Evolutionary conservation across 1,284 basidiomycete genomes (phyloP), one percentile per base, ranked within the genome.

Genomic region (Ceratobasidium sp.): DNA sequence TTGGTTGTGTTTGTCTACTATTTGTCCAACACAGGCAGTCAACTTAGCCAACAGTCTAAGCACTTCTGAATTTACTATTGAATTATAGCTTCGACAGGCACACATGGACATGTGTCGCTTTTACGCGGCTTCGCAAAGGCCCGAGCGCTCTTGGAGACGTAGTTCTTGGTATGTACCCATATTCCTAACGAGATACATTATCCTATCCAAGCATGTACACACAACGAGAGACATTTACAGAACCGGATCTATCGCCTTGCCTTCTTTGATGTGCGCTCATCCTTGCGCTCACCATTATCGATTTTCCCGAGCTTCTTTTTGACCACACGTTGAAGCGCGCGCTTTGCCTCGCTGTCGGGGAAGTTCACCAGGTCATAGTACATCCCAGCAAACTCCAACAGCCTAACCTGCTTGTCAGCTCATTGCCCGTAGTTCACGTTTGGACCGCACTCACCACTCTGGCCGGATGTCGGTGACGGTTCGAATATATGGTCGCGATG

Each of bases 381-480:
- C 37, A 83, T 82, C 0, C 89, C 84, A 0, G 96, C 95, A 80
- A 88, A 91, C 82, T 98, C 96, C 57, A 98, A 84, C n/a, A 99
- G 85, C 95, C 93, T 94, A 34, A 44, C 29, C 6, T 29, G 57
- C 9, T 9, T 49, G 0, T 22, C n/a, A 66, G 52, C 1, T 34
- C 4, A 52, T 22, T 62, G 59, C 54, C 54, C 69, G 62, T 6
- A 77, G 44, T 34, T 15, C 54, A 2, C 25, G 22, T 8, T 29
- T 5, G 57, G 56, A 70, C 64, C 25, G 79, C 62, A 83, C 89
- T 44, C 82, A 94, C 95, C 98, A 99, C 82, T 98, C 96, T 1
- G 93, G 89, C 81, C 90, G 88, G 75, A 99, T 89, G 79, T 97
- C 95, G 0, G 96, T 93, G 25, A 97, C 95, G 0, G 95, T 98